Evolutionary conservation across 306 rosid species (phyloP), one percentile per base, ranked within the genome.

Genomic region (Castanospermum australe): DNA sequence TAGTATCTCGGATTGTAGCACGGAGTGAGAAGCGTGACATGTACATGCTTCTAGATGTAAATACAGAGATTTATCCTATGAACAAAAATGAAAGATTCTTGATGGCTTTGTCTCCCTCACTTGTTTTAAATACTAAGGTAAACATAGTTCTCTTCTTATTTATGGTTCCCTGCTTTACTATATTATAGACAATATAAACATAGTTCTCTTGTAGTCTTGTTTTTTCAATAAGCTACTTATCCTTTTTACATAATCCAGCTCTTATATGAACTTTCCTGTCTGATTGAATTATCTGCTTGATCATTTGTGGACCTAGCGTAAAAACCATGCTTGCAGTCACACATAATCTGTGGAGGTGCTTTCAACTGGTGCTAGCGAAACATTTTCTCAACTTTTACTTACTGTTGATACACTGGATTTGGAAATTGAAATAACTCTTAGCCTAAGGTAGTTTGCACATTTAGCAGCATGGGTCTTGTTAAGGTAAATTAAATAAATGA

Each of bases 31-130:
- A 91, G 85, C 68, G 71, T 67, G 91, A 77, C 76, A 90, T 87
- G 86, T 8, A 71, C 77, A 79, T 92, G 88, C 90, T 73, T 42
- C 87, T 92, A 30, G 97, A 95, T 77, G 90, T 92, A 70, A 91
- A 92, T 78, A 85, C 97, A 0, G 95, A 95, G 85, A 86, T 95
- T 78, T 95, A 92, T 86, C 97, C 97, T 7, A 77, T 92, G 77
- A 82, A 67, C 5, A 74, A 78, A 83, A 82, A 82, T 18, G 97
- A 95, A 21, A 88, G 82, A 67, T 88, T 91, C 75, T 63, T 91
- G 84, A 82, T 95, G 95, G 92, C 86, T 25, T 42, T 92, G 69
- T 82, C 97, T 68, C 94, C 97, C 22, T 83, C 97, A 3, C 89
- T 92, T 35, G 84, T 89, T 87, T 88, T 85, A 78, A 81, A 48